These are phyloP conservation scores for Tylopilus sp. DNA, from an alignment of 768 basidiomycete genomes.

Conservation along the genomic window DNA sequence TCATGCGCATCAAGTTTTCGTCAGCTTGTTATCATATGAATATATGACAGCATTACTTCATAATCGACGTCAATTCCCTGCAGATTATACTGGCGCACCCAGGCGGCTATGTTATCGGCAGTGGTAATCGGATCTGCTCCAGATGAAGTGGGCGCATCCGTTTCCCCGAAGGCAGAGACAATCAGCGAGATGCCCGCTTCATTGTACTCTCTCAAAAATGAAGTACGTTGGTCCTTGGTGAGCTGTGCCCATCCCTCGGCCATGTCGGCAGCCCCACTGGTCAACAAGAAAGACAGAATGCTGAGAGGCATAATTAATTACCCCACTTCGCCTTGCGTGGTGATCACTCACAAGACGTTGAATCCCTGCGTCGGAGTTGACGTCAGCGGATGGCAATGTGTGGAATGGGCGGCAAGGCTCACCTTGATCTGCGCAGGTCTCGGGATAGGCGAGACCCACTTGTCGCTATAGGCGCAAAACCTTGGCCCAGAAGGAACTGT, in stretches of 20 bases:
- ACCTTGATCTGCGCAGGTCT: constrained; percentile 41
- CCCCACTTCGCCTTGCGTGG: too few relatives aligned
- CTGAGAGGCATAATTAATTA: constrained; percentile 14
- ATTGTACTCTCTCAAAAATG: constrained; percentile 44
- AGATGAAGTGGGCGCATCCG: constrained; percentile 36
- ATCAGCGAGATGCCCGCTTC: constrained; percentile 54
- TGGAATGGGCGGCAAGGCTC: not conserved
- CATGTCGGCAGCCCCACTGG: constrained; percentile 40
- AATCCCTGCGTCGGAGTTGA: constrained; percentile 22
- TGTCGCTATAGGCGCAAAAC: constrained; percentile 40
- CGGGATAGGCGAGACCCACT: constrained; percentile 43
- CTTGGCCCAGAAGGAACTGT: constrained; percentile 43
- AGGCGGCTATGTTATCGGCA: constrained; percentile 41
- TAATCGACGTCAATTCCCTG: constrained; percentile 55
- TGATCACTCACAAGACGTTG: constrained; percentile 30
- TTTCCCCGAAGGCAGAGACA: constrained; percentile 49
- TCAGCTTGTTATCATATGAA: not conserved
- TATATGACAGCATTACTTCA: constrained; percentile 26
- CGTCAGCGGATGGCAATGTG: not conserved
- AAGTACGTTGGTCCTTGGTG: constrained; percentile 32
- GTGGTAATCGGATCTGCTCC: constrained; percentile 35
- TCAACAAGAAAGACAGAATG: constrained; percentile 40
- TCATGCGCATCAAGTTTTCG: not conserved
- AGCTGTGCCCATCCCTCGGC: constrained; percentile 41
- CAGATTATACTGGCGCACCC: constrained; percentile 42